Evolutionary conservation across 208 protist species (phyloP).

Genomic region (Trypanosoma melophagium): DNA sequence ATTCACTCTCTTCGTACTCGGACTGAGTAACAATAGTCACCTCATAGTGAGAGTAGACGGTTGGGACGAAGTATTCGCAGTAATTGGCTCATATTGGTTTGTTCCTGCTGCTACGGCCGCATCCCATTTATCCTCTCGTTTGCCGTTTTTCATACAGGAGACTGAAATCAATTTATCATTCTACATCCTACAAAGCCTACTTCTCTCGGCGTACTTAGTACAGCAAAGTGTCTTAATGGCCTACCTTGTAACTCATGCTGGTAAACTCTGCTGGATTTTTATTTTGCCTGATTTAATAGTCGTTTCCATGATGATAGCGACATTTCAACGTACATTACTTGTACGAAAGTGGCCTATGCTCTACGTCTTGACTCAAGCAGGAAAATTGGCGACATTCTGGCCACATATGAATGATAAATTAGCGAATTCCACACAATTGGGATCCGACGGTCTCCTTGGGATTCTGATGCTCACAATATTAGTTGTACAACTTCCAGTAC

Average conservation of each 20-base stretch:
- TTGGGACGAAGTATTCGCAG: slow-evolving; percentile 28
- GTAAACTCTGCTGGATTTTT: slow-evolving; percentile 15
- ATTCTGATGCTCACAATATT: slow-evolving; percentile 23
- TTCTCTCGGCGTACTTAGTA: slow-evolving; percentile 17
- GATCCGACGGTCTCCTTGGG: slow-evolving; percentile 16
- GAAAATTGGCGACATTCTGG: slow-evolving; percentile 21
- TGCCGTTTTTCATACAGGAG: not conserved
- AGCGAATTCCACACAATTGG: not conserved
- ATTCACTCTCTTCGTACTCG: slow-evolving; percentile 20
- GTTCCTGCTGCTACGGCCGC: not conserved
- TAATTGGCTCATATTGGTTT: slow-evolving; percentile 20
- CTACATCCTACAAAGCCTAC: slow-evolving; percentile 5
- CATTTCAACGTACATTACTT: not conserved
- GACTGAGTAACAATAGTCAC: not conserved
- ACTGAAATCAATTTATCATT: not conserved
- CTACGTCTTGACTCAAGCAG: slow-evolving; percentile 16
- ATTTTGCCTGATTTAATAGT: slow-evolving; percentile 18
- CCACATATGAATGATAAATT: not conserved
- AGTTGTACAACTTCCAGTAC: slow-evolving; percentile 26
- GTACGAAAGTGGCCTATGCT: slow-evolving; percentile 11
- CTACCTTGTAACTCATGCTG: slow-evolving; percentile 17
- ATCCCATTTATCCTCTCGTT: not conserved
- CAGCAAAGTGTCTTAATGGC: slow-evolving; percentile 15
- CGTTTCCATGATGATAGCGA: slow-evolving; percentile 1
- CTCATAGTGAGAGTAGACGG: slow-evolving; percentile 6